These are phyloP conservation scores for Leccinum truebloodii DNA, from an alignment of 768 basidiomycete species.

Conservation along the genomic window DNA sequence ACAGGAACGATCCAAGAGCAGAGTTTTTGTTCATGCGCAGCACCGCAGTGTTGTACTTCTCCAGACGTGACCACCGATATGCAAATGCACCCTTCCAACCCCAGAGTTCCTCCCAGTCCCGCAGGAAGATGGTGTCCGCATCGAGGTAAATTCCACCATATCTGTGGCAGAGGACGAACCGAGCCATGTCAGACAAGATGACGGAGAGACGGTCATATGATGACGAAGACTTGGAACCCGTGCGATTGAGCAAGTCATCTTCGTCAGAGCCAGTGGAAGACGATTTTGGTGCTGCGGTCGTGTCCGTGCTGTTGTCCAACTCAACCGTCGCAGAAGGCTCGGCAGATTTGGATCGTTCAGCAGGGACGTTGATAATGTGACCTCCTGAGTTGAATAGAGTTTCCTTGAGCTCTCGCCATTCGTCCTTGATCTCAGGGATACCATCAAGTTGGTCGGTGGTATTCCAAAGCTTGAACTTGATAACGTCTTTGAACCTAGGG, in stretches of 20 bases:
- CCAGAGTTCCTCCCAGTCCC: conserved; percentile 99
- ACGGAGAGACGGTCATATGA: conserved; percentile 92
- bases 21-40: conserved; percentile 91
- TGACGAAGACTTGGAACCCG: conserved; percentile 84
- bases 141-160: conserved; percentile 97
- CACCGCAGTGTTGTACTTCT: conserved; percentile 96
- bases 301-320: conserved; percentile 27
- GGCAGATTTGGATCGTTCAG: conserved; percentile 39
- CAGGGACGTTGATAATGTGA: conserved; percentile 65
- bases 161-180: conserved; percentile 95
- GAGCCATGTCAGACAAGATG: conserved; percentile 94
- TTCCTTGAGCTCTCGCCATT: conserved; percentile 77
- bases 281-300: conserved; percentile 15
- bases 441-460: conserved; percentile 96
- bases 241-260: conserved; percentile 70
- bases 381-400: conserved; percentile 90
- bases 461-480: conserved; percentile 98
- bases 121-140: conserved; percentile 91
- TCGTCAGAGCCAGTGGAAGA: conserved; percentile 35
- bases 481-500: conserved; percentile 85
- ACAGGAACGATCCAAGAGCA: conserved; percentile 89
- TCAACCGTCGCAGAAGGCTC: conserved; percentile 20
- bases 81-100: conserved; percentile 97
- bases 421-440: conserved; percentile 82
- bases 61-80: conserved; percentile 91